Evolutionary conservation across 352 stramenopile genomes (phyloP), one percentile per base, ranked within the genome.

Genomic region (Phytophthora citricola): DNA sequence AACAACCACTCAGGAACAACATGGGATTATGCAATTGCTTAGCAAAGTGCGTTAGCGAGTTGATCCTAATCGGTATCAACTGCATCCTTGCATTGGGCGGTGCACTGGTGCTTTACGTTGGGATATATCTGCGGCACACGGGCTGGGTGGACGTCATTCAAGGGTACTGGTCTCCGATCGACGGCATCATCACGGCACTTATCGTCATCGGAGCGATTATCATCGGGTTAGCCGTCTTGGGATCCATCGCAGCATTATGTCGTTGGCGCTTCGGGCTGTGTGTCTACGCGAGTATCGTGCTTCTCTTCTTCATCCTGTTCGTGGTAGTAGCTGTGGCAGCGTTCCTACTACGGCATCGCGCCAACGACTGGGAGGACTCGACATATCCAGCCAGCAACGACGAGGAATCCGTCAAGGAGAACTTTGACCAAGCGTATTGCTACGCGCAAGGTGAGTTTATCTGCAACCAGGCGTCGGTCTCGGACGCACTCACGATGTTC

Each of bases 391-490:
- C 78, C 22, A 76, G 62, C 43, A 65, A 47, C 26, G 59, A 79
- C 31, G 85, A 93, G 45, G 57, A 75, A 39, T 64, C 56, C 6
- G 65, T 92, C 59, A 89, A 87, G 71, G 59, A 70, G 31, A 60
- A 85, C 31, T 91, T 93, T 31, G 81, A 93, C 59, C 62, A 83
- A 63, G 73, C 64, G 26, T 92, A 92, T 51, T 93, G 85, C 71
- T 91, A 91, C 48, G 76, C 82, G 17, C 82, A 93, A 73, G 85
- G 79, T 55, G 85, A 75, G 15, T 89, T 85, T 48, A 76, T 93
- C 24, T 93, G 85, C 64, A 91, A 89, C 51, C 56, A 80, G 32
- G 79, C 79, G 43, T 79, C 69, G 8, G 67, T 88, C 22, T 67
- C 44, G n/a, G 80, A 90, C 26, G 81, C 81, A 5, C 62, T 89